These are phyloP conservation scores for Venturia effusa DNA, from an alignment of 2,329 filamentous ascomycete genomes.

Conservation along the genomic window DNA sequence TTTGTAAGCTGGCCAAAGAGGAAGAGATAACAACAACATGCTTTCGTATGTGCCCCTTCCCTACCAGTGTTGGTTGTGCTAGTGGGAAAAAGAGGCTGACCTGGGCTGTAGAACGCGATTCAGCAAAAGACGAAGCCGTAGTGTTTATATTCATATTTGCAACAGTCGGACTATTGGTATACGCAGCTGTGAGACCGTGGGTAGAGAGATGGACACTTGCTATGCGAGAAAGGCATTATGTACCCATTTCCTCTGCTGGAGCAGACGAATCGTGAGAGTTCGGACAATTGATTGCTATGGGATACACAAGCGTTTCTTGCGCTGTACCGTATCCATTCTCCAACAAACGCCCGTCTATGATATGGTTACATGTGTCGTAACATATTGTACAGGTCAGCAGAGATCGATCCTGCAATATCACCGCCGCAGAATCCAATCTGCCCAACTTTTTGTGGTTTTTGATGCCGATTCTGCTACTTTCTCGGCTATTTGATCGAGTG, in stretches of 20 bases:
- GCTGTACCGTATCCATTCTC: background rate
- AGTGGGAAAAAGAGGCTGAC: background rate
- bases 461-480: conserved; percentile 26
- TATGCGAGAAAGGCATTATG: conserved; percentile 5
- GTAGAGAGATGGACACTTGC: conserved; percentile 44
- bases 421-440: conserved; percentile 32
- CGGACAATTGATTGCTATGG: background rate
- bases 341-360: conserved; percentile 1
- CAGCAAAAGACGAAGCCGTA: conserved; percentile 54
- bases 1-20: conserved; percentile 50
- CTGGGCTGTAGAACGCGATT: conserved; percentile 44
- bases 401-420: conserved; percentile 13
- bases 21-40: conserved; percentile 56
- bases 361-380: background rate
- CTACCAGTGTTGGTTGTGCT: background rate
- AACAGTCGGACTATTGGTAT: conserved; percentile 48
- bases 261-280: conserved; percentile 10
- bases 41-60: conserved; percentile 40
- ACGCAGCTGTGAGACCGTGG: conserved; percentile 50
- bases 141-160: conserved; percentile 56
- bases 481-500: conserved; percentile 35
- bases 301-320: background rate
- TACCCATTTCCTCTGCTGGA: background rate
- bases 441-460: conserved; percentile 33
- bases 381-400: background rate